Evolutionary conservation across 129 eudicot genomes (phyloP), one percentile per base, ranked within the genome.

Genomic region (Flaveria linearis): DNA sequence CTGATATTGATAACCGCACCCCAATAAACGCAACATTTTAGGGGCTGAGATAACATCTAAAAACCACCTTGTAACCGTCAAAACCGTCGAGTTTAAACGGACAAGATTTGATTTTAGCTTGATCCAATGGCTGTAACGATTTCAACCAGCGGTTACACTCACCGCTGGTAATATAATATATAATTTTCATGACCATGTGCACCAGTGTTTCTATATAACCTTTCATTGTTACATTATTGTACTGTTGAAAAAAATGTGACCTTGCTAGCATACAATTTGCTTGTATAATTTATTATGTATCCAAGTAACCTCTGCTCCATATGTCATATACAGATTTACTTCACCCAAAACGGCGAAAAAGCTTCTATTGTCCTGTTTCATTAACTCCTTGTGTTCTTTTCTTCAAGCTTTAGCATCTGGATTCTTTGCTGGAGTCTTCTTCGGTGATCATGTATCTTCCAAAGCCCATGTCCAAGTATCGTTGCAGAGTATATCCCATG

Each of bases 401-500:
- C 86, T 61, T 90, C 91, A n/a, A 50, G 78, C 26, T 90, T 81
- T 12, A 94, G 96, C 66, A 86, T 82, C 71, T 76, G 96, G 68
- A 94, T 82, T 87, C 98, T 77, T 58, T 89, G 87, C 55, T 91
- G 95, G 53, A 90, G 75, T 75, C 87, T 87, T 41, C 90, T 52
- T 16, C 87, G 81, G 52, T 93, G 95, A 74, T 93, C 96, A 51
- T 93, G 95, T 61, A 92, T 93, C 80, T 93, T 93, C 96, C 92
- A 88, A 2, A 93, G 92, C 60, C 97, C 97, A n/a, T 94, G 98
- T 7, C 98, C 98, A 18, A 94, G 78, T 28, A 94, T 80, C 12
- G 91, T 91, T 12, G 92, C 84, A 7, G 96, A 91, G 88, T 94
- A 94, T 76, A 94, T 94, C 9, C 96, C 98, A 41, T 94, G 98